phyloP scores from a whole-genome alignment of 805 yeast species.

The Yamadazyma nakazawae region DNA sequence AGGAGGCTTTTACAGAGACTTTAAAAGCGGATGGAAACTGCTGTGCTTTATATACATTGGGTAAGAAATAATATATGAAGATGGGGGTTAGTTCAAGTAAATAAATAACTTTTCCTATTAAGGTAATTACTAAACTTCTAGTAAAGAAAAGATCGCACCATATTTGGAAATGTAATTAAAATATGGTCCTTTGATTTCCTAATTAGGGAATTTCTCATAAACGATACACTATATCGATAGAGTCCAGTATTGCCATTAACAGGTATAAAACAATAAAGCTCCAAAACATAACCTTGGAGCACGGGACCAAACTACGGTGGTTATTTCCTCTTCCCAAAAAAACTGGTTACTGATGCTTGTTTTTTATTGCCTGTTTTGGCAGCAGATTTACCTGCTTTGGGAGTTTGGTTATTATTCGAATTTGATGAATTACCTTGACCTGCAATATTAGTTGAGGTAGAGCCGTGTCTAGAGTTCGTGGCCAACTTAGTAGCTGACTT shows the following conservation, averaged over 20 bases:
- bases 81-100: constrained; percentile 3
- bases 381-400: constrained; percentile 9
- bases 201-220: constrained; percentile 1
- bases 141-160: not conserved
- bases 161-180: constrained; percentile 9
- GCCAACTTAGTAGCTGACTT: constrained; percentile 13
- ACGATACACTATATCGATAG: not conserved
- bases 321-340: constrained; percentile 36
- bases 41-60: not conserved
- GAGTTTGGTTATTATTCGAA: too few species aligned
- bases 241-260: constrained; percentile 1
- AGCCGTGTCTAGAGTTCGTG: constrained; percentile 1
- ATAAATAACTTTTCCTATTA: constrained; percentile 8
- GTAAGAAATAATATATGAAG: not conserved
- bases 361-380: constrained; percentile 25
- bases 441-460: too few species aligned
- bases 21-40: not conserved
- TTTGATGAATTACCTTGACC: too few species aligned
- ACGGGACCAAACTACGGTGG: not conserved
- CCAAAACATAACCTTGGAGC: not conserved
- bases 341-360: constrained; percentile 46
- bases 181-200: constrained; percentile 1
- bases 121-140: constrained; percentile 4
- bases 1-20: constrained; percentile 1
- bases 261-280: not conserved